Evolutionary conservation across 2,329 filamentous ascomycete genomes (phyloP).

Genomic region (Akanthomyces lecanii): DNA sequence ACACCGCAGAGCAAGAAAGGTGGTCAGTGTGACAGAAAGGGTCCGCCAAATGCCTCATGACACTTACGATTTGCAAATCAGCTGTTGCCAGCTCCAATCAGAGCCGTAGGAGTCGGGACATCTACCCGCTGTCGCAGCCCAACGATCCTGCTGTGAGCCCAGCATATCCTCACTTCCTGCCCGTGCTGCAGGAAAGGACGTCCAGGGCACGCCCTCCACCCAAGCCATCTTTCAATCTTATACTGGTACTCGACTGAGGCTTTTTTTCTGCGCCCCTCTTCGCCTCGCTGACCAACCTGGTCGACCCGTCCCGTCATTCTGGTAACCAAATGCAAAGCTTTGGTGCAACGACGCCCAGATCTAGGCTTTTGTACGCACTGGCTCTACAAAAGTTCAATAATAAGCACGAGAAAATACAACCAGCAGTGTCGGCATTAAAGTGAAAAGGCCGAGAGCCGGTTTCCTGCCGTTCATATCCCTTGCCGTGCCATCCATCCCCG

Average conservation of each 20-base stretch:
- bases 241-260: background rate
- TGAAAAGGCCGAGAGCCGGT: background rate
- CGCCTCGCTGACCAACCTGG: background rate
- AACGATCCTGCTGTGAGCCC: background rate
- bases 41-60: slow-evolving; percentile 9
- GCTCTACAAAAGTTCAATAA: background rate
- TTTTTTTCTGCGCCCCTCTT: background rate
- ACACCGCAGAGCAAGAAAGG: background rate
- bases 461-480: background rate
- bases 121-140: slow-evolving; percentile 4
- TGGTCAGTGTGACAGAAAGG: slow-evolving; percentile 13
- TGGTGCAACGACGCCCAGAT: background rate
- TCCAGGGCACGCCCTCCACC: background rate
- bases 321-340: background rate
- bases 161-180: background rate
- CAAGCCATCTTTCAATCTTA: background rate
- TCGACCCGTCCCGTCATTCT: slow-evolving; percentile 14
- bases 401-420: background rate
- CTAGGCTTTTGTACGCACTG: background rate
- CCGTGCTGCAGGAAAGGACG: background rate
- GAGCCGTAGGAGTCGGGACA: background rate
- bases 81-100: background rate
- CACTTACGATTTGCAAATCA: slow-evolving; percentile 1
- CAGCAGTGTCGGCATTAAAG: background rate
- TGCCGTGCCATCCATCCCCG: background rate